phyloP scores from a whole-genome alignment of 768 basidiomycete species.

The Tylopilus vinaceipallidus region DNA sequence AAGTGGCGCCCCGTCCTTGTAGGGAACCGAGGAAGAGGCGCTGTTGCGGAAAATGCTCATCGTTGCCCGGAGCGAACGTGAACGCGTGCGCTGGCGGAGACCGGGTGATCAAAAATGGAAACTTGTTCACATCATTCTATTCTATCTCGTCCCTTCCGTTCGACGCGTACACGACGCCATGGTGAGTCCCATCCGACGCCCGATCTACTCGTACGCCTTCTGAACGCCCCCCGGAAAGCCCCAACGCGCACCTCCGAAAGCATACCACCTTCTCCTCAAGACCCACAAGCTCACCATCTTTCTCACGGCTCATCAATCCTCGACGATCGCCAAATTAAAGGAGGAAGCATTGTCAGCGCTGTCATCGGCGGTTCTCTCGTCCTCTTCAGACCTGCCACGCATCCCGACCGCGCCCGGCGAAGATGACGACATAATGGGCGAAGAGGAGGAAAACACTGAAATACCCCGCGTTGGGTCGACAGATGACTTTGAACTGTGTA shows the following conservation, averaged over 20 bases:
- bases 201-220: neutral
- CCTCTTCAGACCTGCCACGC: slow-evolving; percentile 26
- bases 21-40: slow-evolving; percentile 46
- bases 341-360: slow-evolving; percentile 63
- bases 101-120: slow-evolving; percentile 23
- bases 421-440: slow-evolving; percentile 25
- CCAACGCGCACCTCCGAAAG: slow-evolving; percentile 53
- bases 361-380: slow-evolving; percentile 40
- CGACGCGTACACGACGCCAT: slow-evolving; percentile 9
- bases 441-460: slow-evolving; percentile 4
- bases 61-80: slow-evolving; percentile 22
- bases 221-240: slow-evolving; percentile 37
- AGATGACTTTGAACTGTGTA: slow-evolving; percentile 66
- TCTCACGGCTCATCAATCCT: slow-evolving; percentile 51
- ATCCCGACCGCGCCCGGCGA: slow-evolving; percentile 31
- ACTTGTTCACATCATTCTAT: slow-evolving; percentile 20
- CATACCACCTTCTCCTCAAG: slow-evolving; percentile 67
- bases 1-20: slow-evolving; percentile 64
- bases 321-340: slow-evolving; percentile 59
- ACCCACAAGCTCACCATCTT: slow-evolving; percentile 71
- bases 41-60: slow-evolving; percentile 57
- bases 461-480: slow-evolving; percentile 36
- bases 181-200: slow-evolving; percentile 12
- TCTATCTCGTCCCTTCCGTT: no score
- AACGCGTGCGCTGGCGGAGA: slow-evolving; percentile 15